A percentile compares a stretch with the other conserved stretches of the same genome.
Conservation (phyloP, 225 moss, liverwort and hornwort genomes). For the Lunularia cruciata region DNA sequence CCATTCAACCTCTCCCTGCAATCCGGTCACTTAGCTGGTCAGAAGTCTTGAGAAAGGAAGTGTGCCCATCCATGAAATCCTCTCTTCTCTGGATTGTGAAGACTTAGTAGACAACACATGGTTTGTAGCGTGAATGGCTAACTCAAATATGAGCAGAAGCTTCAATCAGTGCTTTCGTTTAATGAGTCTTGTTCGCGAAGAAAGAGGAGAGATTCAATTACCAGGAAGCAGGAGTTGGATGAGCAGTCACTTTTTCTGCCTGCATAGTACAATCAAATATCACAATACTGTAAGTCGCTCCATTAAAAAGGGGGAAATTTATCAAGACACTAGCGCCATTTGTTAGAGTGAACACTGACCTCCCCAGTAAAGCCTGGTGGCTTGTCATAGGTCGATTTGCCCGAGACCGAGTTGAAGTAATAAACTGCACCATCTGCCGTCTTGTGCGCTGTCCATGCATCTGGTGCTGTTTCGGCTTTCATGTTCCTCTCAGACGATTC, state of each 20-base stretch:
- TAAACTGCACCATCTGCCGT: constrained; percentile 78
- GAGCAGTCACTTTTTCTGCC: constrained; percentile 78
- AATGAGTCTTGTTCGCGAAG: too few relatives aligned
- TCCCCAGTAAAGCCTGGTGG: constrained; percentile 83
- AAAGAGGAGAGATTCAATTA: constrained; percentile 41
- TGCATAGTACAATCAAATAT: constrained; percentile 35
- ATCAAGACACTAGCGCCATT: neutral
- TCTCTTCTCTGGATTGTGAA: too few relatives aligned
- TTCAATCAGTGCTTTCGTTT: neutral
- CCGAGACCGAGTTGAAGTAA: constrained; percentile 74
- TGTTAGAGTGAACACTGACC: constrained; percentile 53
- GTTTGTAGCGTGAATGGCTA: too few relatives aligned
- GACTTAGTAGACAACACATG: too few relatives aligned
- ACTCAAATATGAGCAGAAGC: neutral
- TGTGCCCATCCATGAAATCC: too few relatives aligned
- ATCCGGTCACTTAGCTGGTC: too few relatives aligned
- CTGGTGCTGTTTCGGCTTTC: constrained; percentile 44
- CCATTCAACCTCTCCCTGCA: constrained; percentile 77
- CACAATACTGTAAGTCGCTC: neutral
- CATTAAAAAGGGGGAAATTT: too few relatives aligned
- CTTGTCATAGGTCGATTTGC: constrained; percentile 77
- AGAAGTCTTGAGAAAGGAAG: too few relatives aligned
- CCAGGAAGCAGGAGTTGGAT: constrained; percentile 92
- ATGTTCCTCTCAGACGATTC: constrained; percentile 28
- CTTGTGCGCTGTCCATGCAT: constrained; percentile 90